Evolutionary conservation across 1,284 basidiomycete species (phyloP), one percentile per base, ranked within the genome.

Genomic region (Anthracocystis setariae): DNA sequence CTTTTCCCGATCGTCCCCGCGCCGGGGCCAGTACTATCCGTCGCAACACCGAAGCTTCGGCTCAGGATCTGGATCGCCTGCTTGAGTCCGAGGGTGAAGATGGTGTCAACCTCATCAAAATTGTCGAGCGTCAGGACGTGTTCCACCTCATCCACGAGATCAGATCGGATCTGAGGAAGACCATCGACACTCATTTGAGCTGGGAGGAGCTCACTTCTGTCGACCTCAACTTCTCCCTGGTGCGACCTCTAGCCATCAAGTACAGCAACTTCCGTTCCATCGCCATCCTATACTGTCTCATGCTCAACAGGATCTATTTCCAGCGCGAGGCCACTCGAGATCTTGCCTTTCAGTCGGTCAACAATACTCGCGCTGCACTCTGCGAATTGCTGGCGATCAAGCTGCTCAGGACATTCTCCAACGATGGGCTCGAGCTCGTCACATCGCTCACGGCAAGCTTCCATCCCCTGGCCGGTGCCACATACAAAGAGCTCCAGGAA

Each of bases 381-480:
- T 96, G 94, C 83, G 94, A 97, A 84, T 89, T 96, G 38, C 86
- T 97, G 17, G 93, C 94, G 1, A 91, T 89, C 45, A 88, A 91
- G 32, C 87, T 90, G 8, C 88, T 96, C 51, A 88, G 92, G 75
- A 78, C 77, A 71, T 82, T 71, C 20, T 57, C 62, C 24, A 58
- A 69, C 23, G 57, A 73, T 53, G 61, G 74, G 3, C 86, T 96
- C 27, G 88, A 90, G 50, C 88, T 96, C 23, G 90, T 91, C 1
- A 87, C 90, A 5, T 89, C 90, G 1, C 86, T 94, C 20, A 92
- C 93, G 3, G 94, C 92, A 0, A 90, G 89, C 33, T 97, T 93
- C 92, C 23, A 92, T 90, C n/a, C 90, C 89, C 38, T 84, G 86
- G 5, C 86, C 84, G 38, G 84, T 91, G 73, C 75, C 2, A 66